Evolutionary conservation across 2,329 filamentous ascomycete genomes (phyloP).

Genomic region (Bipolaris bicolor): DNA sequence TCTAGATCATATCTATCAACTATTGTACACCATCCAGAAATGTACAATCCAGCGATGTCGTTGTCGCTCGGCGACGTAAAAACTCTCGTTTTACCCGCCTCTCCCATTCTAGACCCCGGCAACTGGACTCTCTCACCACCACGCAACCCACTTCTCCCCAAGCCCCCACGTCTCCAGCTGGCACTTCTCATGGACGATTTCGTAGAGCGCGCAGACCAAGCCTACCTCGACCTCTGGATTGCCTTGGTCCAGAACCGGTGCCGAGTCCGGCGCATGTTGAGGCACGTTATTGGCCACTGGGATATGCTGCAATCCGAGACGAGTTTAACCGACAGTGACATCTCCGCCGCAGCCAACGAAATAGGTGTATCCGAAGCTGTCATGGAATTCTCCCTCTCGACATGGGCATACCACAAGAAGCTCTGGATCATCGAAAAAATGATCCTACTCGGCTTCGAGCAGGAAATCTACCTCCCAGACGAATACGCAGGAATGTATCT

Average conservation of each 20-base stretch:
- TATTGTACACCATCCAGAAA: constrained; percentile 73
- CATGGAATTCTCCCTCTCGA: constrained; percentile 75
- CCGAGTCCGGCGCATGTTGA: constrained; percentile 85
- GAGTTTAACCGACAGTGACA: constrained; percentile 58
- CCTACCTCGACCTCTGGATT: constrained; percentile 83
- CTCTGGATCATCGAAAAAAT: constrained; percentile 86
- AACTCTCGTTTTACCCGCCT: constrained; percentile 74
- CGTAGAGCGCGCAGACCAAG: constrained; percentile 63
- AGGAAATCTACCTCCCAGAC: constrained; percentile 84
- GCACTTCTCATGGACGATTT: constrained; percentile 72
- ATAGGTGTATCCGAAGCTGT: constrained; percentile 51
- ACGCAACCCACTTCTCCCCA: constrained; percentile 55
- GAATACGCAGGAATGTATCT: constrained; percentile 91
- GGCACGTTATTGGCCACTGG: constrained; percentile 82
- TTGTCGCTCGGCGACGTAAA: constrained; percentile 84
- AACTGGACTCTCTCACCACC: constrained; percentile 76
- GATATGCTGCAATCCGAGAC: constrained; percentile 78
- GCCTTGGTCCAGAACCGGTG: constrained; percentile 89
- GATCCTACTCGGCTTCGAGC: constrained; percentile 90
- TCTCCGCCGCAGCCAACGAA: constrained; percentile 45
- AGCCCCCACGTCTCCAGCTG: constrained; percentile 75
- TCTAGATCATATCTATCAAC: constrained; percentile 80
- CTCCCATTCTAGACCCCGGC: constrained; percentile 70
- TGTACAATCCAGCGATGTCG: constrained; percentile 68
- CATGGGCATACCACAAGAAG: constrained; percentile 91